phyloP scores from a whole-genome alignment of 179 eudicot species.

The Beta lomatogona region DNA sequence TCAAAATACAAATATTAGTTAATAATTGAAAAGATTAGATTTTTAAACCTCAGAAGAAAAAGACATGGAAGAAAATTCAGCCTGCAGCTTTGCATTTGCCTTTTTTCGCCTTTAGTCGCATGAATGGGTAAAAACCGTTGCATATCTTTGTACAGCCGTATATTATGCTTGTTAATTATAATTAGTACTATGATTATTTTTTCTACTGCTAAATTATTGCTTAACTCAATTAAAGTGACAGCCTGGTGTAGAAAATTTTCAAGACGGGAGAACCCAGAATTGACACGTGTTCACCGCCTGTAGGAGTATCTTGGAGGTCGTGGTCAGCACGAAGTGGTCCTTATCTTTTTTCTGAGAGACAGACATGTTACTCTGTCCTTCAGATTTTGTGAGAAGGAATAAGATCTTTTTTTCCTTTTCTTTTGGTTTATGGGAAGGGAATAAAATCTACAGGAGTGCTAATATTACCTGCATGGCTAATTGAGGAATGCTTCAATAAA shows the following conservation, averaged over 20 bases:
- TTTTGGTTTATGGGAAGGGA: neutral
- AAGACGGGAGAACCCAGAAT: neutral
- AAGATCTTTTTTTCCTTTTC: conserved; percentile 17
- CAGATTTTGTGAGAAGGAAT: conserved; percentile 7
- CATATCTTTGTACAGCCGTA: neutral
- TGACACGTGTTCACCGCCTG: conserved; percentile 27
- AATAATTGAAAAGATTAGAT: neutral
- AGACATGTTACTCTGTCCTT: conserved; percentile 30
- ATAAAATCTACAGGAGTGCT: neutral
- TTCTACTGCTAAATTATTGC: neutral
- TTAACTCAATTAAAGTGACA: conserved; percentile 2
- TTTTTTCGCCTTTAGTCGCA: conserved; percentile 14
- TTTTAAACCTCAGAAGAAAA: conserved; percentile 2
- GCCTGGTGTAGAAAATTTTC: conserved; percentile 11
- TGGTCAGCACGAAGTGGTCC: conserved; percentile 36
- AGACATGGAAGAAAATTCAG: conserved; percentile 18
- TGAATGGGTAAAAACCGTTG: conserved; percentile 6
- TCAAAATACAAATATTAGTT: neutral
- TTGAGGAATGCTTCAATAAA: neutral
- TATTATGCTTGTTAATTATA: neutral
- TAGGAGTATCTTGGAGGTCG: conserved; percentile 11
- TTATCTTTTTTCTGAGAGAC: conserved; percentile 16
- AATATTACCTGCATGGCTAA: conserved; percentile 1
- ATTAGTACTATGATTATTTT: neutral
- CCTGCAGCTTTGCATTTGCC: conserved; percentile 12